A percentile compares a stretch with the other conserved stretches of the same genome.
Conservation (phyloP, 768 basidiomycete species). For the Lentinula raphanica region DNA sequence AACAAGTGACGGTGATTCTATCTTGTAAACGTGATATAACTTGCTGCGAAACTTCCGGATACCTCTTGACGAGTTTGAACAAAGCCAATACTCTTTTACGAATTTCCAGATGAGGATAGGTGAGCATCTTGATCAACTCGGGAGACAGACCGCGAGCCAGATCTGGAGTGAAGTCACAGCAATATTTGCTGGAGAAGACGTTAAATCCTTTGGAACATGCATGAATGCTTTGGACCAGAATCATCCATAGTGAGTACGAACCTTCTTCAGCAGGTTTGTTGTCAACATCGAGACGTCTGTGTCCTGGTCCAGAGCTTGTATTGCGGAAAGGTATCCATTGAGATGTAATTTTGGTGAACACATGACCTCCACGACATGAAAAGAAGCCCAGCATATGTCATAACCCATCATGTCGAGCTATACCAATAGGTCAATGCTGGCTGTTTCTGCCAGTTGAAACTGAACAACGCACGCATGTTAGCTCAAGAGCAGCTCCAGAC, state of each 20-base stretch:
- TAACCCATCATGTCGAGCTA: slow-evolving; percentile 97
- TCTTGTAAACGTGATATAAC: slow-evolving; percentile 71
- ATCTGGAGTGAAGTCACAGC: slow-evolving; percentile 75
- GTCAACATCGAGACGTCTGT: slow-evolving; percentile 98
- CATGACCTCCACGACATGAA: slow-evolving; percentile 98
- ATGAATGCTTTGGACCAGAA: not conserved
- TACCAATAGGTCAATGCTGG: slow-evolving; percentile 7
- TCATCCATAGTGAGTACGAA: slow-evolving; percentile 25
- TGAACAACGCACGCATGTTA: slow-evolving; percentile 81
- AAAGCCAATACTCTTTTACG: slow-evolving; percentile 86
- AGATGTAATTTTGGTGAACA: slow-evolving; percentile 86
- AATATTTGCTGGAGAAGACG: slow-evolving; percentile 68
- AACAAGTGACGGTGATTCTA: too few relatives aligned
- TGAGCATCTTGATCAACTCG: slow-evolving; percentile 81
- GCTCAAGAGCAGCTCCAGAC: slow-evolving; percentile 89
- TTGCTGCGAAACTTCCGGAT: slow-evolving; percentile 70
- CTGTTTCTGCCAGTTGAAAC: not conserved
- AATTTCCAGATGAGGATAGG: slow-evolving; percentile 82
- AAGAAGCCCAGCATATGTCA: slow-evolving; percentile 94
- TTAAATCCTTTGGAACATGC: slow-evolving; percentile 59
- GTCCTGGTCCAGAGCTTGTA: slow-evolving; percentile 86
- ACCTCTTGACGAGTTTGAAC: slow-evolving; percentile 74
- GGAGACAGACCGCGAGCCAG: slow-evolving; percentile 87
- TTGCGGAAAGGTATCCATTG: slow-evolving; percentile 93
- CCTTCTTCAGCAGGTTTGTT: slow-evolving; percentile 94